Percentiles rank a stretch among this genome's conserved stretches.
Conservation (phyloP, 2,329 filamentous ascomycete genomes). For the Karstenula rhodostoma region DNA sequence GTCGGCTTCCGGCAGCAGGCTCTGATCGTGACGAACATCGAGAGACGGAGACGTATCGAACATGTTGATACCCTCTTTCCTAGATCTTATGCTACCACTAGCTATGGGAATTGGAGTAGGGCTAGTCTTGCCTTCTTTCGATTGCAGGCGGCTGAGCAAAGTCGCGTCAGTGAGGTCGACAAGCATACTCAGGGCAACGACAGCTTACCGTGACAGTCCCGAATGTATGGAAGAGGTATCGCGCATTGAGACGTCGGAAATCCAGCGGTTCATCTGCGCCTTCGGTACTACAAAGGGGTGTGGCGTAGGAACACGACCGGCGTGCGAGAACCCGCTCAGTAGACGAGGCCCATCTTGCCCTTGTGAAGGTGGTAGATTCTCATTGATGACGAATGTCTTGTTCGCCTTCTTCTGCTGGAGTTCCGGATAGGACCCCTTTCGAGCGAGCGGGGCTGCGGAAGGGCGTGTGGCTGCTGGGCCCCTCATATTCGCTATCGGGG, state of each 20-base stretch:
- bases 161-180: not conserved
- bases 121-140: slow-evolving; percentile 22
- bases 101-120: slow-evolving; percentile 27
- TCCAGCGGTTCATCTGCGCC: slow-evolving; percentile 17
- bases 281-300: slow-evolving; percentile 24
- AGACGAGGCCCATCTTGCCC: slow-evolving; percentile 12
- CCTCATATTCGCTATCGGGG: slow-evolving; percentile 26
- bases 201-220: slow-evolving; percentile 17
- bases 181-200: too few relatives aligned
- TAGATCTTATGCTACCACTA: slow-evolving; percentile 28
- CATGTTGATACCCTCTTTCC: slow-evolving; percentile 32
- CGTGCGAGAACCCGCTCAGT: slow-evolving; percentile 19
- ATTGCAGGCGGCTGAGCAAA: not conserved
- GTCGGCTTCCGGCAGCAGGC: slow-evolving; percentile 16
- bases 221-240: slow-evolving; percentile 31
- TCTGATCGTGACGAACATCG: slow-evolving; percentile 28
- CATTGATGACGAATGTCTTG: slow-evolving; percentile 29
- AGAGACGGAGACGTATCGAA: slow-evolving; percentile 16
- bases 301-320: slow-evolving; percentile 30
- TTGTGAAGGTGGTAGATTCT: slow-evolving; percentile 24
- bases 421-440: slow-evolving; percentile 35
- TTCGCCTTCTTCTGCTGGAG: slow-evolving; percentile 24
- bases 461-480: slow-evolving; percentile 26
- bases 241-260: slow-evolving; percentile 33
- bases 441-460: slow-evolving; percentile 35